Conservation (phyloP, 1,284 basidiomycete species). For the Ceratobasidium sp. region DNA sequence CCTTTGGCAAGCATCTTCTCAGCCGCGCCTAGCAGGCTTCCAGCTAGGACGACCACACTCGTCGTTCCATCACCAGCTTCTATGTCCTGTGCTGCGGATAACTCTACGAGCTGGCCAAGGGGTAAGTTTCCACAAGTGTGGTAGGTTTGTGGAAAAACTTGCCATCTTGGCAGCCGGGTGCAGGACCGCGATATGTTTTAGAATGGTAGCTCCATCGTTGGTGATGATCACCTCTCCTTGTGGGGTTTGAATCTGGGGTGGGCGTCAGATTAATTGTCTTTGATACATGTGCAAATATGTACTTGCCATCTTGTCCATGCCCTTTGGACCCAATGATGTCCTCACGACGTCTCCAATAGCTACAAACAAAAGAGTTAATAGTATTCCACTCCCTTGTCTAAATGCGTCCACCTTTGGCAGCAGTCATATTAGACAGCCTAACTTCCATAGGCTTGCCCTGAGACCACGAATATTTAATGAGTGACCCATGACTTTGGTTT, state of each 20-base stretch:
- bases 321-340: constrained; percentile 95
- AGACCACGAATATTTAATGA: constrained; percentile 47
- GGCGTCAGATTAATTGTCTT: background rate
- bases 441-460: constrained; percentile 94
- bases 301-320: constrained; percentile 98
- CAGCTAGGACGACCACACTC: constrained; percentile 95
- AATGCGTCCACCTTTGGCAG: constrained; percentile 78
- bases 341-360: constrained; percentile 98
- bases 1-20: constrained; percentile 98
- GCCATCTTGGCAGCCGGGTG: constrained; percentile 99
- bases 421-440: constrained; percentile 93
- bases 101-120: constrained; percentile 81
- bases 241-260: constrained; percentile 92
- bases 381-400: constrained; percentile 14
- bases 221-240: constrained; percentile 98
- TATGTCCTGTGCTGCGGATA: constrained; percentile 97
- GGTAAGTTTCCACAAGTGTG: constrained; percentile 38
- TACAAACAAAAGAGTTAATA: constrained; percentile 50
- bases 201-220: constrained; percentile 98
- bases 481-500: background rate
- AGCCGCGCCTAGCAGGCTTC: constrained; percentile 89
- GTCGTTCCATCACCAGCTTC: constrained; percentile 99
- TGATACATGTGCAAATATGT: constrained; percentile 6
- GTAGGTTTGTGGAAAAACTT: constrained; percentile 41
- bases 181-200: constrained; percentile 96